phyloP scores from a whole-genome alignment of 1,284 basidiomycete species.

The Wolfiporia cocos region DNA sequence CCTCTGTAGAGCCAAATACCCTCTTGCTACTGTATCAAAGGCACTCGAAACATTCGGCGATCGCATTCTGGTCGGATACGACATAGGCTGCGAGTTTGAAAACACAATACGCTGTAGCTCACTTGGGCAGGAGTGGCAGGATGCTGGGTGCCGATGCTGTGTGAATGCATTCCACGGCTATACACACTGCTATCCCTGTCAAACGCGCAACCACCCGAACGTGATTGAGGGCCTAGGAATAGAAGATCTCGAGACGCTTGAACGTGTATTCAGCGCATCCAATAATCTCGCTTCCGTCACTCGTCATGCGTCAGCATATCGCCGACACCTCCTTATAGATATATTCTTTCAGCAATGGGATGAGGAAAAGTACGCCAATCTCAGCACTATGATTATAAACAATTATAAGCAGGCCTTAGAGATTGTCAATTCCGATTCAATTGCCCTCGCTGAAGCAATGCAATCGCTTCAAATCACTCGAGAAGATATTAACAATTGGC shows the following conservation, averaged over 20 bases:
- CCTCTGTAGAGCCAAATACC: slow-evolving; percentile 31
- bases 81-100: slow-evolving; percentile 7
- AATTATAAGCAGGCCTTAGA: slow-evolving; percentile 16
- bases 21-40: slow-evolving; percentile 20
- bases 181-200: slow-evolving; percentile 21
- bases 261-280: slow-evolving; percentile 21
- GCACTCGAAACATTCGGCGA: slow-evolving; percentile 17
- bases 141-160: slow-evolving; percentile 1
- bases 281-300: slow-evolving; percentile 18
- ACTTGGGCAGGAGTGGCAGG: slow-evolving; percentile 10
- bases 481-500: slow-evolving; percentile 9
- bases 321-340: slow-evolving; percentile 19
- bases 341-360: slow-evolving; percentile 23
- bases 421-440: slow-evolving; percentile 4
- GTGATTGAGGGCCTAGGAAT: slow-evolving; percentile 17
- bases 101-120: slow-evolving; percentile 1
- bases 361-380: slow-evolving; percentile 18
- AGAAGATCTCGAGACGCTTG: slow-evolving; percentile 24
- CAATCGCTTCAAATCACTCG: neutral
- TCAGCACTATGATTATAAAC: slow-evolving; percentile 16
- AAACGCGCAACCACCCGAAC: slow-evolving; percentile 19
- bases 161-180: slow-evolving; percentile 24
- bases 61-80: neutral
- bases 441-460: slow-evolving; percentile 1
- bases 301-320: slow-evolving; percentile 19